Evolutionary conservation across 1,139 yeast genomes (phyloP).

Genomic region (Zygosaccharomyces pseudobailii): DNA sequence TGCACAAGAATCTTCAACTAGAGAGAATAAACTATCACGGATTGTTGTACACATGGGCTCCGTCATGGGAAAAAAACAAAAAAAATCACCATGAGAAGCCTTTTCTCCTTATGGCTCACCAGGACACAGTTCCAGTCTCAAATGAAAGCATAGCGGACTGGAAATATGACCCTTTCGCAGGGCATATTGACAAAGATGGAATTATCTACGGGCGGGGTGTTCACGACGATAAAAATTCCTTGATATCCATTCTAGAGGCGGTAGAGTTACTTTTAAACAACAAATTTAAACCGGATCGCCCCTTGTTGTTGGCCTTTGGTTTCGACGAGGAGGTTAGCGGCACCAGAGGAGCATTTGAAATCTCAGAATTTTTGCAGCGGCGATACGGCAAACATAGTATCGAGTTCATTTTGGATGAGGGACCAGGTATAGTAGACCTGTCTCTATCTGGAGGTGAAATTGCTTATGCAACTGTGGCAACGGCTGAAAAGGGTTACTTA

Average conservation of each 20-base stretch:
- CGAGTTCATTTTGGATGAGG: conserved; percentile 55
- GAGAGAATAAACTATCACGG: conserved; percentile 3
- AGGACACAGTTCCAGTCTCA: conserved; percentile 5
- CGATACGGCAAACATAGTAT: conserved; percentile 48
- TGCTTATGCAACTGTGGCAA: conserved; percentile 20
- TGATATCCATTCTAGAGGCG: conserved; percentile 49
- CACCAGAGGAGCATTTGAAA: conserved; percentile 42
- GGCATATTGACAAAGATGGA: conserved; percentile 1
- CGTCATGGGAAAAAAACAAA: not conserved
- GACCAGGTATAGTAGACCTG: conserved; percentile 33
- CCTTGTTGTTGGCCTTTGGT: conserved; percentile 52
- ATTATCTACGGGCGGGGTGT: conserved; percentile 54
- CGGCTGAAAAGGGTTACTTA: conserved; percentile 25
- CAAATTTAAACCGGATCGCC: conserved; percentile 45
- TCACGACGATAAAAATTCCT: conserved; percentile 49
- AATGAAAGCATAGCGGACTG: conserved; percentile 2
- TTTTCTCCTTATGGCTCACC: conserved; percentile 2
- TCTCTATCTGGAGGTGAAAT: conserved; percentile 19
- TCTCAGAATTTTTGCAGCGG: conserved; percentile 39
- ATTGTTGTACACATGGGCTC: conserved; percentile 2
- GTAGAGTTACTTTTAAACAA: conserved; percentile 41
- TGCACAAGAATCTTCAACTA: not conserved
- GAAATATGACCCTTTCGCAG: conserved; percentile 3
- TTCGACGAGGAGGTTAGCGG: conserved; percentile 62
- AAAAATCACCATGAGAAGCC: not conserved